Evolutionary conservation across 2,329 filamentous ascomycete genomes (phyloP), one percentile per base, ranked within the genome.

Genomic region (Hypocrella siamensis): DNA sequence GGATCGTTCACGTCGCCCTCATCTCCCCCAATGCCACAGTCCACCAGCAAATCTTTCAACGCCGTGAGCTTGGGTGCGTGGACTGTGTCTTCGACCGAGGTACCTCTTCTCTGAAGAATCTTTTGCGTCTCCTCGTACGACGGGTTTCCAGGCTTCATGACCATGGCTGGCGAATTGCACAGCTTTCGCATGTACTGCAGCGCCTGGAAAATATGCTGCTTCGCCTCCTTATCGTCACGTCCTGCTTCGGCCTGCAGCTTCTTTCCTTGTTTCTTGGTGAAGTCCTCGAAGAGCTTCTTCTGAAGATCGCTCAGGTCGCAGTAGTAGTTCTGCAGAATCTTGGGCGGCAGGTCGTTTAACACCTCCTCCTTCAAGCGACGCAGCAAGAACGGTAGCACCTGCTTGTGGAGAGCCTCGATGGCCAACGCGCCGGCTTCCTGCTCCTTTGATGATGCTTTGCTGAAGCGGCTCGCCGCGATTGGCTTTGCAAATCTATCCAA

Each of bases 291-390:
- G 1, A 98, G 70, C 52, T 83, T 92, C 61, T 79, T 81, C 54
- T 98, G 90, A 31, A 98, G 62, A 35, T 98, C 90, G 46, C 84
- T 93, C 14, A 93, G 75, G 48, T 98, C 90, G 54, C 90, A 98
- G 59, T 98, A 98, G 61, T 98, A 98, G 55, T 98, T 98, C 52
- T 98, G 90, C 31, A 98, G 62, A 46, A 98, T 98, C 73, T 98
- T 98, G 6, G 90, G 90, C 3, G 90, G 90, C 7, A 98, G 64
- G 46, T 98, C 90, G 44, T 98, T 82, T 37, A 98, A 65, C 14
- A 98, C 90, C 53, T 98, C 90, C 57, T 98, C 90, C 58, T 98
- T 98, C 44, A 98, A 69, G 45, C 90, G 86, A 38, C 90, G 83
- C 25, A 98, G 71, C 38, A 98, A 65, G 75, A 98, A 98, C 2